Conservation (phyloP, 225 moss, liverwort and hornwort genomes). For the Neckera pumila region DNA sequence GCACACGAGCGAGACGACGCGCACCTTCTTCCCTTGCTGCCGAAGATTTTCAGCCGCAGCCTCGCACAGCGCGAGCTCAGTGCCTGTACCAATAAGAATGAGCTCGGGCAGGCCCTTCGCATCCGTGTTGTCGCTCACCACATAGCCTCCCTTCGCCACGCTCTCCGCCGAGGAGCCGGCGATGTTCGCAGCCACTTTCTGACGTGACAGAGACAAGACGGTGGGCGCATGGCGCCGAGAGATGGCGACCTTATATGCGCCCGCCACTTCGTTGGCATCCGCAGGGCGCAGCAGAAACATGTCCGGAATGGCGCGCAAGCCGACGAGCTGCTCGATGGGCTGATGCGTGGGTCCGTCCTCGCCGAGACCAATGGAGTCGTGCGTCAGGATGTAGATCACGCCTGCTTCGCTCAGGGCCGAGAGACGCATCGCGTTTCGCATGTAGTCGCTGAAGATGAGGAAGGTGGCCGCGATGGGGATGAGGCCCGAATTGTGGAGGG, state of each 20-base stretch:
- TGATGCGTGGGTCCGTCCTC: conserved; percentile 84
- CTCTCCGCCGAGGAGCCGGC: conserved; percentile 32
- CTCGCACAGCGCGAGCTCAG: conserved; percentile 54
- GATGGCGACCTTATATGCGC: conserved; percentile 50
- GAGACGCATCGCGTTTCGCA: conserved; percentile 63
- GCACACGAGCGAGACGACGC: conserved; percentile 74
- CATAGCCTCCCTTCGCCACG: conserved; percentile 46
- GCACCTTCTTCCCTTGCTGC: conserved; percentile 25
- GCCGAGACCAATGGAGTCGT: conserved; percentile 68
- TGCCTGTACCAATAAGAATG: conserved; percentile 61
- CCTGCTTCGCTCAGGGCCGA: conserved; percentile 53
- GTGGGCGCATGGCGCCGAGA: conserved; percentile 44
- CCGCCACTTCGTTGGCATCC: conserved; percentile 53
- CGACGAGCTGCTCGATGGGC: conserved; percentile 60
- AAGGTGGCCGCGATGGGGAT: conserved; percentile 65
- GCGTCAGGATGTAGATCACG: conserved; percentile 58
- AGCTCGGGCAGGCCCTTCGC: conserved; percentile 21
- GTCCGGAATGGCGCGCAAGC: conserved; percentile 54
- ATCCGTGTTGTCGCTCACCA: conserved; percentile 45
- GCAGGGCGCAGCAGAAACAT: conserved; percentile 55
- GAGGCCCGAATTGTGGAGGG: conserved; percentile 50
- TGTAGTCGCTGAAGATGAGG: conserved; percentile 68
- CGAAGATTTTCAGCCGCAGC: conserved; percentile 42
- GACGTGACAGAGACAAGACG: conserved; percentile 40
- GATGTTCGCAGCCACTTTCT: conserved; percentile 50